A percentile compares a stretch with the other conserved stretches of the same genome.
These are phyloP conservation scores for Raphanus hybrid DNA, from an alignment of 441 rosid genomes.

Conservation along the genomic window DNA sequence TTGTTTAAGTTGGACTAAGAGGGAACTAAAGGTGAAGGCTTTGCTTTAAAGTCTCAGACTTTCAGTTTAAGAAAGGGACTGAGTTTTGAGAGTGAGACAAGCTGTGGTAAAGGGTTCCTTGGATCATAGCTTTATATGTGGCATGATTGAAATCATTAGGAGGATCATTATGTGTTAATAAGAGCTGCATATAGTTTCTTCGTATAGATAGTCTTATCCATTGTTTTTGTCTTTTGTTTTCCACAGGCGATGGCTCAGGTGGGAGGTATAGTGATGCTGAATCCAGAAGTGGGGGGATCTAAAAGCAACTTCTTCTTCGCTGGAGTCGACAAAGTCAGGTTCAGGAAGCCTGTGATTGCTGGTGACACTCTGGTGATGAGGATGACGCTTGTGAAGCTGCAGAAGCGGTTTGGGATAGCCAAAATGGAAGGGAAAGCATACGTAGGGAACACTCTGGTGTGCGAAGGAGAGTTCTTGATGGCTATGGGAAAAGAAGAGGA, in stretches of 20 bases:
- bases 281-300: constrained; percentile 83
- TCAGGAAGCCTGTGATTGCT: constrained; percentile 84
- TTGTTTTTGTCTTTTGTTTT: neutral
- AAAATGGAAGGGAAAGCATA: constrained; percentile 77
- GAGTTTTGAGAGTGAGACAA: neutral
- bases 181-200: no score
- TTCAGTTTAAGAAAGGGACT: neutral
- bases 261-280: constrained; percentile 83
- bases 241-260: constrained; percentile 88
- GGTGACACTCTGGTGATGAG: constrained; percentile 93
- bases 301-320: constrained; percentile 79
- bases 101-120: neutral
- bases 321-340: constrained; percentile 81
- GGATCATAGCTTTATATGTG: neutral
- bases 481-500: constrained; percentile 58
- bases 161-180: no score
- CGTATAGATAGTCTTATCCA: no score
- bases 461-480: constrained; percentile 92
- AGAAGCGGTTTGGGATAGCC: constrained; percentile 79
- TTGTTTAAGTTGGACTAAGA: neutral
- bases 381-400: constrained; percentile 85
- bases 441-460: constrained; percentile 63
- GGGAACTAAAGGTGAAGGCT: constrained; percentile 4
- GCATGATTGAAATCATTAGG: no score
- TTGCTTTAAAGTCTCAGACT: neutral